Evolutionary conservation across 2,329 filamentous ascomycete species (phyloP).

Genomic region (Aspergillus calidoustus): DNA sequence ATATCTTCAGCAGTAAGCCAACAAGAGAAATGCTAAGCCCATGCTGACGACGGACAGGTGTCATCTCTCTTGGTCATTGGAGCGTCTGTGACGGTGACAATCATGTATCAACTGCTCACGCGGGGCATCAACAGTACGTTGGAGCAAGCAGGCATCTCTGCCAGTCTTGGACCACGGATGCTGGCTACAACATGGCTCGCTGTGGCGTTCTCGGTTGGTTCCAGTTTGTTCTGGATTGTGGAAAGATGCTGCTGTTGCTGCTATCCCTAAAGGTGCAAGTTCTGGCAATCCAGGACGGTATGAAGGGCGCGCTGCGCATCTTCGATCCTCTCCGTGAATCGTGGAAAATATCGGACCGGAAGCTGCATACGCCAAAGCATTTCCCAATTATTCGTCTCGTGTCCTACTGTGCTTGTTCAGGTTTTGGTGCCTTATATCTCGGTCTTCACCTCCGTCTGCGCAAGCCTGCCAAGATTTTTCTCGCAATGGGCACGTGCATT

Average conservation of each 20-base stretch:
- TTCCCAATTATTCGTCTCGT: constrained; percentile 6
- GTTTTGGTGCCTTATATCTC: constrained; percentile 1
- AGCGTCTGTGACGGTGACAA: constrained; percentile 12
- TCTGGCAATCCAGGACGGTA: constrained; percentile 10
- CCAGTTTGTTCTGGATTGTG: constrained; percentile 13
- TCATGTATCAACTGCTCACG: constrained; percentile 12
- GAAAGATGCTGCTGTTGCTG: constrained; percentile 17
- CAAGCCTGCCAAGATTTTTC: no score
- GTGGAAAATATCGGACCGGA: constrained; percentile 1
- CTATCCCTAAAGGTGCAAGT: constrained; percentile 13
- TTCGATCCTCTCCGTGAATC: constrained; percentile 3
- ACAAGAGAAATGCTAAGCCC: constrained; percentile 7
- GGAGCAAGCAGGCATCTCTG: constrained; percentile 8
- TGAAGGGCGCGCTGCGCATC: constrained; percentile 5
- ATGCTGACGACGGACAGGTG: constrained; percentile 6
- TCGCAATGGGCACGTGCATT: no score
- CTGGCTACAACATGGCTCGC: constrained; percentile 16
- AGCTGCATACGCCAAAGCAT: constrained; percentile 7
- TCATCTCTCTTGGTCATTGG: constrained; percentile 13
- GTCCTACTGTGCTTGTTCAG: constrained; percentile 11
- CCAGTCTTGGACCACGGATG: constrained; percentile 13
- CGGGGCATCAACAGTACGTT: constrained; percentile 10
- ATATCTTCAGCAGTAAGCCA: constrained; percentile 13
- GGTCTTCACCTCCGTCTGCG: neutral
- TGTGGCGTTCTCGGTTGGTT: constrained; percentile 8